Conservation (phyloP, 2,329 filamentous ascomycete genomes). For the Aspergillus flavus region DNA sequence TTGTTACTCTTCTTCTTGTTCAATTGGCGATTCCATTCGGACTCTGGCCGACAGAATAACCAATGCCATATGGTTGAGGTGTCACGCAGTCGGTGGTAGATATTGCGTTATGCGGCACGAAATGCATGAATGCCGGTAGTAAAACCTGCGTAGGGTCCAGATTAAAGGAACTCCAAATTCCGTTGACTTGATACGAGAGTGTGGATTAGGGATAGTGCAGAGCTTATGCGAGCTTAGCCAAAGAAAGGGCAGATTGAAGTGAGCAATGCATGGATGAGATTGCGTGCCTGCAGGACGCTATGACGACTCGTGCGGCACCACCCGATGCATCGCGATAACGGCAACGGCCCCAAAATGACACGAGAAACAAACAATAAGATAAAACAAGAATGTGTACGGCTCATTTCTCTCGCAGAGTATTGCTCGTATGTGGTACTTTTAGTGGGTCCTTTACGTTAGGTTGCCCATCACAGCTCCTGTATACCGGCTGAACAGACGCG, state of each 20-base stretch:
- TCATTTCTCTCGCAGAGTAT: no score
- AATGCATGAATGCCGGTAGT: slow-evolving; percentile 9
- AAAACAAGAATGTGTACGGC: not conserved
- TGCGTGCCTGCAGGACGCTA: slow-evolving; percentile 13
- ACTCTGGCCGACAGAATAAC: not conserved
- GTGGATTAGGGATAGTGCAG: slow-evolving; percentile 7
- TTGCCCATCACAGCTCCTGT: not conserved
- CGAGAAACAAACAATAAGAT: not conserved
- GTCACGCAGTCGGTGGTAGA: slow-evolving; percentile 14
- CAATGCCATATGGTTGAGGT: not conserved
- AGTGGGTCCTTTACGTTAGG: not conserved
- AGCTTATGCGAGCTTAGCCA: slow-evolving; percentile 11
- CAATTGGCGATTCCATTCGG: not conserved
- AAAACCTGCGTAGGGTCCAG: not conserved
- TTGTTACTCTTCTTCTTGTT: not conserved
- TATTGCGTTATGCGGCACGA: slow-evolving; percentile 14
- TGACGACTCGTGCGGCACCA: slow-evolving; percentile 5
- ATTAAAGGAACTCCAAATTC: slow-evolving; percentile 3
- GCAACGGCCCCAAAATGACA: not conserved
- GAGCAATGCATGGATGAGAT: slow-evolving; percentile 16
- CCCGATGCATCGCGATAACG: not conserved
- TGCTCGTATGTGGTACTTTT: not conserved
- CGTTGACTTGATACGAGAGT: not conserved
- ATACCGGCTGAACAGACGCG: not conserved
- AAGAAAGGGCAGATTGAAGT: slow-evolving; percentile 2